Percentiles rank a stretch among this genome's conserved stretches.
phyloP scores from a whole-genome alignment of 1,284 basidiomycete species.

The Cryptococcus sp. region DNA sequence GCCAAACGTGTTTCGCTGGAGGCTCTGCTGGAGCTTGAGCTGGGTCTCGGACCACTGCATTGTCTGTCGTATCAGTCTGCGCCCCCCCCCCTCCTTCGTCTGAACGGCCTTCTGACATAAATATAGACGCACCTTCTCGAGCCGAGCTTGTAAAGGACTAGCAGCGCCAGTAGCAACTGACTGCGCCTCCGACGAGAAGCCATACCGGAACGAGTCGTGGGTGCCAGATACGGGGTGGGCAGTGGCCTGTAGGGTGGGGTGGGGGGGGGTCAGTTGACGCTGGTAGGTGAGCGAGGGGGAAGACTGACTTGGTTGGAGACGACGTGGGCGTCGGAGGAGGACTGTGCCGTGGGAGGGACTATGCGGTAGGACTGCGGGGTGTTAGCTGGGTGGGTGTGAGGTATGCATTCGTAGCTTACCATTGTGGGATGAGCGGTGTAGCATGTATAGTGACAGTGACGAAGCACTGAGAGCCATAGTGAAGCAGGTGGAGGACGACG shows the following conservation, averaged over 20 bases:
- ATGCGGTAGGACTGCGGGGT: conserved; percentile 35
- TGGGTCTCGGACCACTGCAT: conserved; percentile 90
- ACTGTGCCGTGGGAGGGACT: conserved; percentile 38
- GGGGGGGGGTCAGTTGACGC: background rate
- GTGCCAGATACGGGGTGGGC: conserved; percentile 44
- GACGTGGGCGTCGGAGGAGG: conserved; percentile 36
- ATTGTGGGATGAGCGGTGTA: conserved; percentile 19
- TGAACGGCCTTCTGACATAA: background rate
- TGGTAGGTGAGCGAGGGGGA: background rate
- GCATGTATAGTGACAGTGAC: background rate
- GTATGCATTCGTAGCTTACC: conserved; percentile 17
- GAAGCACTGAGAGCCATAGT: background rate
- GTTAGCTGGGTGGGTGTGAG: background rate
- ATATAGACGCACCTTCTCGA: conserved; percentile 43
- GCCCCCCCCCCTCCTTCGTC: background rate
- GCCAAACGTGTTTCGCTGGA: conserved; percentile 82
- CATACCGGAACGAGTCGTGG: conserved; percentile 47
- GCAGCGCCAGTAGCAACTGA: conserved; percentile 30
- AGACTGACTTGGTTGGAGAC: conserved; percentile 41
- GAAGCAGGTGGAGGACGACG: conserved; percentile 9
- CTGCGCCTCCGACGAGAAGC: conserved; percentile 40
- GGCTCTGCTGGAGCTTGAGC: conserved; percentile 76
- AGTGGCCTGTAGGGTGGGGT: conserved; percentile 27
- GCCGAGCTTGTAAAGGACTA: conserved; percentile 42
- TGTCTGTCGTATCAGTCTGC: background rate